A percentile compares a stretch with the other conserved stretches of the same genome.
Evolutionary conservation across 2,329 filamentous ascomycete species (phyloP).

Genomic region (Monilinia aucupariae): DNA sequence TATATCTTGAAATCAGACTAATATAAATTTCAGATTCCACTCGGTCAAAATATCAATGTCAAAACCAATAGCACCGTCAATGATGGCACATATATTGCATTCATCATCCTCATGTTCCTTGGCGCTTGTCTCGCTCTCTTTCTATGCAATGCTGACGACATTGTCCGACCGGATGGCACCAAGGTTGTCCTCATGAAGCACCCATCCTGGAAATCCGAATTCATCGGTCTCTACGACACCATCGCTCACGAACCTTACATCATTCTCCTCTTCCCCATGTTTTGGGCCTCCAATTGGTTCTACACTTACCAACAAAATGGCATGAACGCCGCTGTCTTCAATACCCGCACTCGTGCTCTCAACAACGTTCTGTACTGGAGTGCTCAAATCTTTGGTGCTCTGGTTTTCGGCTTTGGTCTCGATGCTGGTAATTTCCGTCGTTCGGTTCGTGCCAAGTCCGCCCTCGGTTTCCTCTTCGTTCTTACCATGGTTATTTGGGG

Average conservation of each 20-base stretch:
- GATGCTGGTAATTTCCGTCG: conserved; percentile 58
- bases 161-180: conserved; percentile 72
- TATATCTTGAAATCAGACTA: background rate
- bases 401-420: conserved; percentile 65
- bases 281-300: conserved; percentile 75
- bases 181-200: conserved; percentile 85
- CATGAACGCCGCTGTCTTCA: conserved; percentile 66
- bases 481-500: conserved; percentile 79
- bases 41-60: conserved; percentile 64
- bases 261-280: conserved; percentile 73
- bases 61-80: conserved; percentile 47
- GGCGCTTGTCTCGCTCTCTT: conserved; percentile 65
- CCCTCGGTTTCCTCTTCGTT: conserved; percentile 55
- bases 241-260: conserved; percentile 67
- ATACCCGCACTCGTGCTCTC: conserved; percentile 67
- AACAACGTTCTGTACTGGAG: conserved; percentile 77
- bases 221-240: conserved; percentile 70
- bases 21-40: conserved; percentile 50
- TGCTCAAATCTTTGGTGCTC: conserved; percentile 71
- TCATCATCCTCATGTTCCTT: conserved; percentile 73
- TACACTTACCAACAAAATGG: conserved; percentile 75
- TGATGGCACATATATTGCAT: conserved; percentile 82
- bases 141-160: conserved; percentile 64
- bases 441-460: conserved; percentile 59
- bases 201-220: conserved; percentile 76